Evolutionary conservation across 1,284 basidiomycete species (phyloP), one percentile per base, ranked within the genome.

Genomic region (Sporisorium scitamineum): DNA sequence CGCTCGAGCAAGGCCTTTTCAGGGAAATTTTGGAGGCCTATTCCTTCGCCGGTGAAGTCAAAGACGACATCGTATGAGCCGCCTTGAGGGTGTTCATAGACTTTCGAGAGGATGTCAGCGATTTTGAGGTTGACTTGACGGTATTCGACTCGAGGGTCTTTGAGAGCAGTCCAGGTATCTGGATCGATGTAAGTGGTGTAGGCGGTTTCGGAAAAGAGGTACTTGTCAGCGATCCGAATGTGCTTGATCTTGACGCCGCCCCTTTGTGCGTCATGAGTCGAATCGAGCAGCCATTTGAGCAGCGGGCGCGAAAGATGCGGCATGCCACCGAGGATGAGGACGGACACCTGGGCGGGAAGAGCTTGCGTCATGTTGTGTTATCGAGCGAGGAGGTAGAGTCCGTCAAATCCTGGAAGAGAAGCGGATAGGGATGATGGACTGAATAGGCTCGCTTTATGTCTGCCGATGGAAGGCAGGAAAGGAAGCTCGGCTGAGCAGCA

Each of bases 1-100:
- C 79, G 68, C 34, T 81, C 79, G 16, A 78, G 22, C 51, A 81
- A 42, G 6, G 80, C 37, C 50, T 78, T 59, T 51, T 70, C 71
- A 5, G 78, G 78, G 0, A 76, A 50, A 9, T 75, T 41, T 37
- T 57, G 59, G 11, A 50, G 37, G 16, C 56, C 34, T 13, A 75
- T 44, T 20, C 79, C 79, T 34, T 81, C 79, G 24, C 79, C 78
- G 14, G 78, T 80, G 32, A 81, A 69, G 48, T 81, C 79, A 54
- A 78, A 81, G 20, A 80, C 71, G 47, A 78, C 37, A 37, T 81
- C 78, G 47, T 72, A 81, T 5, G 61, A 62, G 26, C 56, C 54
- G 13, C 67, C 69, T 10, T 67, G 45, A 4, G 69, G 68, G 37
- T 65, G 61, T 2, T 69, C 56, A 45, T 76, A 80, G 11, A 70